A percentile compares a stretch with the other conserved stretches of the same genome.
Evolutionary conservation across 2,329 filamentous ascomycete genomes (phyloP).

Genomic region (Akanthomyces lecanii): DNA sequence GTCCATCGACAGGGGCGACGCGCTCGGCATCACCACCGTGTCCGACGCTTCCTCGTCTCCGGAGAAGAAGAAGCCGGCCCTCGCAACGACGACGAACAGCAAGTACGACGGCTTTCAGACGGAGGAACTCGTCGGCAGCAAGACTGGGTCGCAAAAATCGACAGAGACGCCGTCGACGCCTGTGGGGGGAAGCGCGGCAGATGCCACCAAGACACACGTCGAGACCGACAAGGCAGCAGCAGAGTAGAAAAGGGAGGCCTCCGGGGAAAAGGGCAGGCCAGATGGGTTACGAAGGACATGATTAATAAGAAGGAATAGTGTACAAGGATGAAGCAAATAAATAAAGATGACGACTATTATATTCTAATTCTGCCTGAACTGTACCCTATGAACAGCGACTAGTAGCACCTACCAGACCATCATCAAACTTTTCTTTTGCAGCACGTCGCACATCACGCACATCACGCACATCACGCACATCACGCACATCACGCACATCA

Average conservation of each 20-base stretch:
- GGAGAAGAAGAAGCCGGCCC: constrained; percentile 20
- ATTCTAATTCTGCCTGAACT: background rate
- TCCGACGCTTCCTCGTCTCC: constrained; percentile 1
- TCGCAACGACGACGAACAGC: background rate
- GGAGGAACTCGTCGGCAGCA: constrained; percentile 8
- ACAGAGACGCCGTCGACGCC: constrained; percentile 1
- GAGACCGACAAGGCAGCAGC: background rate
- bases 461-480: too few relatives aligned
- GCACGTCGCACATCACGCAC: too few relatives aligned
- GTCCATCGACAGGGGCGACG: constrained; percentile 2
- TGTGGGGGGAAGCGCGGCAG: background rate
- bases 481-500: too few relatives aligned
- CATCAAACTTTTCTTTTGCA: too few relatives aligned
- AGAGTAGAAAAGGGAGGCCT: background rate
- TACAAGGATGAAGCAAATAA: background rate
- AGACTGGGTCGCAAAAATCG: background rate
- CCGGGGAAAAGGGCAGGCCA: background rate
- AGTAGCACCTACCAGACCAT: too few relatives aligned
- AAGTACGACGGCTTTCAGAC: constrained; percentile 14
- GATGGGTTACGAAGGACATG: background rate
- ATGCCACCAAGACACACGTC: background rate
- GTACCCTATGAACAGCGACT: too few relatives aligned
- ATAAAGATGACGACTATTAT: background rate
- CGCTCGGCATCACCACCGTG: constrained; percentile 11
- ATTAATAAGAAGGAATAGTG: background rate